Evolutionary conservation across 495 filamentous ascomycete genomes (phyloP).

Genomic region (Trichoderma erinaceum): DNA sequence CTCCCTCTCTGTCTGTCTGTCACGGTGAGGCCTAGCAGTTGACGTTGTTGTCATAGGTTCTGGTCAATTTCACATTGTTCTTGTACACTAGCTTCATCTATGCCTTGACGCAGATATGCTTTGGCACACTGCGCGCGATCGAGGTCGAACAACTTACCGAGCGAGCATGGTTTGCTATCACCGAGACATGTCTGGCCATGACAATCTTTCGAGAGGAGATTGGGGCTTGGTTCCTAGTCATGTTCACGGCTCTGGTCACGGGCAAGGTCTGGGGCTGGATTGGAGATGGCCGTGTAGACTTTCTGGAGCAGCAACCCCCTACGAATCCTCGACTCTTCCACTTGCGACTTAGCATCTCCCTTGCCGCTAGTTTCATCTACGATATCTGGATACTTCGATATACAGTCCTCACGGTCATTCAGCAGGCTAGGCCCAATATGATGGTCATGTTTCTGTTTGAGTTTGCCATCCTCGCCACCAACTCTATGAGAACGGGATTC

Average conservation of each 20-base stretch:
- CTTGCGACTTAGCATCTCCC: conserved; percentile 67
- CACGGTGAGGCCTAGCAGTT: background rate
- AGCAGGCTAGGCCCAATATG: conserved; percentile 86
- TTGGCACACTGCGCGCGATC: conserved; percentile 83
- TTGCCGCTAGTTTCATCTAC: conserved; percentile 70
- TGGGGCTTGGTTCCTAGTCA: conserved; percentile 86
- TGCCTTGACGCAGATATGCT: conserved; percentile 82
- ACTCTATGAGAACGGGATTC: conserved; percentile 68
- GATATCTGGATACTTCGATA: conserved; percentile 73
- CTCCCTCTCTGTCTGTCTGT: background rate
- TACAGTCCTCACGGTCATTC: conserved; percentile 71
- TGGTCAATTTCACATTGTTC: conserved; percentile 82
- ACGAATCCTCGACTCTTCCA: conserved; percentile 89
- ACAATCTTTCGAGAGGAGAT: conserved; percentile 97
- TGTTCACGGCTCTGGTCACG: conserved; percentile 88
- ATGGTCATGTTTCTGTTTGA: conserved; percentile 99
- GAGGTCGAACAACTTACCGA: conserved; percentile 97
- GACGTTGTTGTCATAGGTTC: conserved; percentile 50
- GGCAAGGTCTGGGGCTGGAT: conserved; percentile 99
- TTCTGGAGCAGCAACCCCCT: conserved; percentile 91
- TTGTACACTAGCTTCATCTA: conserved; percentile 69
- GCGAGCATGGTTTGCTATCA: conserved; percentile 94
- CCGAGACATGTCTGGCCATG: conserved; percentile 95
- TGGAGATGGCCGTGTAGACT: conserved; percentile 86
- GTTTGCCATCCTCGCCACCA: conserved; percentile 78